Evolutionary conservation across 2,329 filamentous ascomycete genomes (phyloP), one percentile per base, ranked within the genome.

Genomic region (Stenocarpella maydis): DNA sequence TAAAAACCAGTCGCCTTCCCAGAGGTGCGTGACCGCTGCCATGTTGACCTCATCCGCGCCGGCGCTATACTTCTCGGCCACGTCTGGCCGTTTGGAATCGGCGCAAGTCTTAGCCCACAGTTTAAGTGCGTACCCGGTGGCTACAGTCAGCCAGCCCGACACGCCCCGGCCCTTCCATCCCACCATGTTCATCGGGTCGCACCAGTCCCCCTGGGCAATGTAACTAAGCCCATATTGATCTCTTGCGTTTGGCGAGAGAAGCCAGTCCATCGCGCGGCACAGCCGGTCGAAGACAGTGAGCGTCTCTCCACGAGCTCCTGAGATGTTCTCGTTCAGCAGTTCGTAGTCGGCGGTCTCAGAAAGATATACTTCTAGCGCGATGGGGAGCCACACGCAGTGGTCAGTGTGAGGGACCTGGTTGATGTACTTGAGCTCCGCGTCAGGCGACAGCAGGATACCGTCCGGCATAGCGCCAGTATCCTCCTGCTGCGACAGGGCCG

Each of bases 131-230:
- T 84, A 86, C 0, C 78, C 86, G 0, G 86, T 88, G 7, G 86
- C 86, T 2, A 88, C 79, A 0, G 86, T 88, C 41, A 88, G 81
- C 86, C 86, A 88, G 24, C 85, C 86, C 0, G 86, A 88, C 1
- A 88, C 86, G 28, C 86, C 86, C 65, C 82, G 81, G 47, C 86
- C 86, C 75, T 87, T 87, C 74, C 85, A 86, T 4, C 86, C 86
- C n/a, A 87, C 86, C 86, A 88, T 88, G 76, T 88, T 88, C 83
- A 88, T 86, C 4, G 86, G 86, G 71, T 88, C 86, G 72, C 86
- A 88, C 86, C 86, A 88, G 75, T 88, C 86, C 43, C 86, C 86
- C 75, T 88, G 86, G 0, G 85, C 85, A 72, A 88, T 87, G 77
- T 84, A 88, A 74, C 84, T 87, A 8, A 88, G 80, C 0, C 86